Base-by-base conservation (phyloP, 495 filamentous ascomycete genomes). In the Lichenothelia convexa region DNA sequence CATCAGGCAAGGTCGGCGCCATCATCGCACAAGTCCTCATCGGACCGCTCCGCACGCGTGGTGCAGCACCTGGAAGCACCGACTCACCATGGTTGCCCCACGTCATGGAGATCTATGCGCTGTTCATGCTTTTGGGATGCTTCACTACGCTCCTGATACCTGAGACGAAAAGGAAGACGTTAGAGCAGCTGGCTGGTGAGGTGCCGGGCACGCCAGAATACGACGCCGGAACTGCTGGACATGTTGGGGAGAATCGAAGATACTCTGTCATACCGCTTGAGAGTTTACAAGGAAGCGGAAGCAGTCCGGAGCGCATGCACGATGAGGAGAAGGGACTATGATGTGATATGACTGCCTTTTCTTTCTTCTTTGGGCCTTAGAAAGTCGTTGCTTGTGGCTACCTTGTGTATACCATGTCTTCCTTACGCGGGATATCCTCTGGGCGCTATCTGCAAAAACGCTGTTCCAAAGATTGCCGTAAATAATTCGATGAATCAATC, bases 1-100 rank as follows among this genome's bases (percentile, higher is more conserved):
- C 77, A 0, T 62, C 74, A 2, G 85, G 85, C 24, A 93, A 93
- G 51, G 51, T 89, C 11, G 81, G 83, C 6, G 77, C 83, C 35
- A 86, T 80, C 50, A 55, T 60, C 37, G 54, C 56, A 5, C 57
- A 70, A 29, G 50, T 60, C 40, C 57, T 62, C 18, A 65, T 69
- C 53, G 68, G 60, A 40, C 51, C 55, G 21, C 55, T 59, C 16
- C 45, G 51, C 17, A 45, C 43, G 11, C 49, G 51, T 21, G 55
- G 50, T 24, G 55, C 45, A 13, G 29, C 26, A 7, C 38, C 46
- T 15, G 38, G 39, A 35, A 59, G 51, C 32, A 38, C 44, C 37
- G 32, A 41, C 18, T 48, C 40, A 41, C 76, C 77, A 1, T 84
- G 79, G 79, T 61, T 84, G 47, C 71, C 83, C 57, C 76, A 84